phyloP scores from a whole-genome alignment of 306 rosid genomes.

The Lathyrus tuberosus region DNA sequence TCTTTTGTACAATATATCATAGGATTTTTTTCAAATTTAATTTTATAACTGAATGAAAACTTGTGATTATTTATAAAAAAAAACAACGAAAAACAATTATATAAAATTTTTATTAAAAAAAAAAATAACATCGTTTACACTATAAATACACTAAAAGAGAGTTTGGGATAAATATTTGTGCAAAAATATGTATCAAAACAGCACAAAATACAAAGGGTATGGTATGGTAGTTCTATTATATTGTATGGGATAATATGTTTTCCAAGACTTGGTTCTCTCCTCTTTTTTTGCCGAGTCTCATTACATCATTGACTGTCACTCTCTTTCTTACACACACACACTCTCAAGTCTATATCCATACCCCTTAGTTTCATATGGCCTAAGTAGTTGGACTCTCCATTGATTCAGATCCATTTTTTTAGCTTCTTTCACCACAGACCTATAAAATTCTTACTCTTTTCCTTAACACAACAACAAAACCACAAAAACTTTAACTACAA shows the following conservation, averaged over 20 bases:
- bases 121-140: too few species aligned
- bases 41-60: too few species aligned
- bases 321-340: slow-evolving; percentile 24
- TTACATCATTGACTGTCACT: slow-evolving; percentile 55
- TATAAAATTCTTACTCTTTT: slow-evolving; percentile 59
- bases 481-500: not conserved
- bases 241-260: not conserved
- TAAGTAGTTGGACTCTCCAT: slow-evolving; percentile 81
- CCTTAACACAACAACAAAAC: slow-evolving; percentile 38
- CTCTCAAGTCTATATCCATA: not conserved
- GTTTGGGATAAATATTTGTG: too few species aligned
- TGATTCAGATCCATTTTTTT: slow-evolving; percentile 77
- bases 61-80: too few species aligned
- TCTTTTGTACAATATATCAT: too few species aligned
- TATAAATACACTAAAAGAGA: too few species aligned
- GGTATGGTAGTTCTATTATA: too few species aligned
- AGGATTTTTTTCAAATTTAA: too few species aligned
- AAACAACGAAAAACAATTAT: too few species aligned
- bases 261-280: slow-evolving; percentile 44
- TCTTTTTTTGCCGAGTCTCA: slow-evolving; percentile 80
- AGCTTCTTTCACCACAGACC: slow-evolving; percentile 44
- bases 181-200: too few species aligned
- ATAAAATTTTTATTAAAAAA: too few species aligned
- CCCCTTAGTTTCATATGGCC: slow-evolving; percentile 58
- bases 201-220: too few species aligned